These are phyloP conservation scores for Pterocarpus santalinus DNA, from an alignment of 306 rosid species.

Conservation along the genomic window DNA sequence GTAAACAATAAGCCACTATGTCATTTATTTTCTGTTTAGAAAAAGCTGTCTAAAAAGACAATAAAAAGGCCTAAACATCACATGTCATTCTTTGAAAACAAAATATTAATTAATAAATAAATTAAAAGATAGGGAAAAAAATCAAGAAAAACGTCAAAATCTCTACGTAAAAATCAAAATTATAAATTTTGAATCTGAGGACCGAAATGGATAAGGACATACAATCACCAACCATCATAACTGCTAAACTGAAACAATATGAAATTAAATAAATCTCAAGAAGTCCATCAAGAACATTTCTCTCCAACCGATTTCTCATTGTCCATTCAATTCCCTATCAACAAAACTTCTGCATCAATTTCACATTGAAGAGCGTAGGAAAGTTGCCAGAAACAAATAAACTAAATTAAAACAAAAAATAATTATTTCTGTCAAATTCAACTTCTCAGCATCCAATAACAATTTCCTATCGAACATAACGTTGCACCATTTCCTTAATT, in stretches of 20 bases:
- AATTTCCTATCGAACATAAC: background rate
- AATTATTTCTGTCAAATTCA: background rate
- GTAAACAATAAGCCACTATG: slow-evolving; percentile 7
- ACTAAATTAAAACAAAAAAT: background rate
- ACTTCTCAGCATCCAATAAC: slow-evolving; percentile 1
- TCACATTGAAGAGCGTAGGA: background rate
- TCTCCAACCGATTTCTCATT: slow-evolving; percentile 3
- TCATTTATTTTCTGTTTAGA: slow-evolving; percentile 10
- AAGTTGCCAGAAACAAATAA: background rate
- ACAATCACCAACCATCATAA: slow-evolving; percentile 8
- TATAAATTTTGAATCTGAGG: background rate
- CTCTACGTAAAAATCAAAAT: background rate
- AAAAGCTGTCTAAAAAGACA: background rate
- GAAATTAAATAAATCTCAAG: slow-evolving; percentile 10
- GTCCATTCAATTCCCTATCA: slow-evolving; percentile 15
- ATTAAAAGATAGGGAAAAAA: background rate
- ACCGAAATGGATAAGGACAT: background rate
- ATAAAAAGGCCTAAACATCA: background rate
- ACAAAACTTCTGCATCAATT: background rate
- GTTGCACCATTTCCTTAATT: background rate
- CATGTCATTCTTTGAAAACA: slow-evolving; percentile 10
- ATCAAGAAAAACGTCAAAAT: slow-evolving; percentile 1
- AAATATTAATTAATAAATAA: background rate
- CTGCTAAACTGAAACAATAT: background rate
- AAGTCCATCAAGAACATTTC: background rate